Base-by-base conservation (phyloP, 2,329 filamentous ascomycete species). In the Metarhizium anisopliae region DNA sequence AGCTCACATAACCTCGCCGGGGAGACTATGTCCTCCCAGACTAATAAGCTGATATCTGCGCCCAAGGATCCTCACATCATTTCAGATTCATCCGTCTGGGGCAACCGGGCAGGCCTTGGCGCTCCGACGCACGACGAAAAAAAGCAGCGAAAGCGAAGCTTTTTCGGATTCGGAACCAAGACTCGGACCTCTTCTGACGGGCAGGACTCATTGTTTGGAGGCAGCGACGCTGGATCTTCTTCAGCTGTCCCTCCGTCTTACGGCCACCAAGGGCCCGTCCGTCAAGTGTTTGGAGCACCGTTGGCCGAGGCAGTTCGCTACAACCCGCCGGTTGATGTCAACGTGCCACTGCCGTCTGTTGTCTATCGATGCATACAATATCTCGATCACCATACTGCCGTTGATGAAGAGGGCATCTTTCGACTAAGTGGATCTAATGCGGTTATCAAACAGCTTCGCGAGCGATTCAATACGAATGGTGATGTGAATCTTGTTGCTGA, bases 351-450 rank as follows among this genome's bases (percentile, higher is more conserved):
- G 32, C 94, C 94, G 1, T 89, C 93, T 6, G 94, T 99, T 2
- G 90, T 97, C 8, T 99, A 95, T 72, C 86, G 94, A 56, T 96
- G 91, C 67, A 89, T 99, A 59, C 90, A 97, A 69, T 99, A 96
- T 69, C 79, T 99, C 18, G 87, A 90, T 61, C 81, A 83, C 6
- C 92, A 92, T 74, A 84, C 89, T 59, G 94, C 92, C 11, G 79
- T 87, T 51, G 79, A 78, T 6, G 94, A 99, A 69, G 94, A 99
- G 71, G 94, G 94, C 47, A 96, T 99, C 47, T 99, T 99, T 78
- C 85, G 94, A 53, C 78, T 99, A 47, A 97, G 92, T 69, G 94
- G 94, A n/a, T 97, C 93, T 1, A 97, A 96, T 67, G 82, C 95
- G 55, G 86, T 96, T 52, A 95, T 99, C 72, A 95, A 93, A 71